These are phyloP conservation scores for Fusarium floridanum DNA, from an alignment of 2,329 filamentous ascomycete species.

Conservation along the genomic window DNA sequence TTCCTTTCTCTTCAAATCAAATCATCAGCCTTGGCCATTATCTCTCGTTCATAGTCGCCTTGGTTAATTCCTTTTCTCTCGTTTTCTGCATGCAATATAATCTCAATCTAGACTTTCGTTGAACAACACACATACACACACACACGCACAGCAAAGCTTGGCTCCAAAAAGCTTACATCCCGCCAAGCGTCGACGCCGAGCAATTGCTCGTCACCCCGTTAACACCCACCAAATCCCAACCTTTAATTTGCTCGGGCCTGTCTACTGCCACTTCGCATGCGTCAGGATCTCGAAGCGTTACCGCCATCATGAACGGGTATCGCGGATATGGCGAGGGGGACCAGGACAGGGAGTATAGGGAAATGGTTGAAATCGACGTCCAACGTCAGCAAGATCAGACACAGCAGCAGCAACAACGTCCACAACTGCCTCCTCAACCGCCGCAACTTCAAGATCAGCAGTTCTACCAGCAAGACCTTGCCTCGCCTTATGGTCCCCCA, in stretches of 20 bases:
- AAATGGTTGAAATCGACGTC: conserved; percentile 53
- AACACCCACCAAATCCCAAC: neutral
- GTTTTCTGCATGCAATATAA: neutral
- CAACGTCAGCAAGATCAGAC: conserved; percentile 47
- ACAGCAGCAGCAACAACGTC: conserved; percentile 37
- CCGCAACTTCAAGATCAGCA: conserved; percentile 23
- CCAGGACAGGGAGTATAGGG: conserved; percentile 47
- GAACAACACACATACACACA: conserved; percentile 6
- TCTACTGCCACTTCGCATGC: conserved; percentile 36
- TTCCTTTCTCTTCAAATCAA: neutral
- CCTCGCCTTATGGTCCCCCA: conserved; percentile 41
- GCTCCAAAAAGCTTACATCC: conserved; percentile 2
- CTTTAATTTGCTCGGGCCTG: conserved; percentile 1
- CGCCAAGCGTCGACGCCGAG: conserved; percentile 13
- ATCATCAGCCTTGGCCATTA: neutral
- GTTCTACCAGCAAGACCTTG: conserved; percentile 38
- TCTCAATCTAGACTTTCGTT: conserved; percentile 30
- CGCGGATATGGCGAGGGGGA: conserved; percentile 38
- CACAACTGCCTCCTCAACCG: conserved; percentile 16
- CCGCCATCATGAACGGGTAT: conserved; percentile 47
- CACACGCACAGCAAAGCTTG: neutral
- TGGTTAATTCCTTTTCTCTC: conserved; percentile 12
- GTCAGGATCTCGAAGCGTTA: conserved; percentile 19
- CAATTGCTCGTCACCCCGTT: neutral
- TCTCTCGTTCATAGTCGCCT: conserved; percentile 7